phyloP scores from a whole-genome alignment of 2,329 filamentous ascomycete species.

The Aspergillus transmontanensis region DNA sequence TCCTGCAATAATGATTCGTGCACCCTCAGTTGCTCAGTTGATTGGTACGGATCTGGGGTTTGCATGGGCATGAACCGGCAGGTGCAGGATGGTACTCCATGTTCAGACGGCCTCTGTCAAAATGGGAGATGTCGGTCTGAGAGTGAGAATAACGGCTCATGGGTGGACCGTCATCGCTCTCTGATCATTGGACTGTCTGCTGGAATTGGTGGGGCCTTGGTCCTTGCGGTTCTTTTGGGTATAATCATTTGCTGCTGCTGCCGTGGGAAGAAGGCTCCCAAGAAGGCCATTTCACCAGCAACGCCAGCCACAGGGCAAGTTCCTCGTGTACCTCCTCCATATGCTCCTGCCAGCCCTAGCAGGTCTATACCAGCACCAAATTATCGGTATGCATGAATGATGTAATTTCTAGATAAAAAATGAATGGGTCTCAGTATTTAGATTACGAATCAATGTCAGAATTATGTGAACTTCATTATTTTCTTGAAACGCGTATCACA shows the following conservation, averaged over 20 bases:
- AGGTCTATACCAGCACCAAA: not conserved
- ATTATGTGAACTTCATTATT: not conserved
- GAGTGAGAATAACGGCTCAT: not conserved
- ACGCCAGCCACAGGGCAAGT: not conserved
- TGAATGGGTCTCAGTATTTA: not conserved
- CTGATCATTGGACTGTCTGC: conserved; percentile 19
- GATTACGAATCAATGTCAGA: not conserved
- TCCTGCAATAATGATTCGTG: conserved; percentile 11
- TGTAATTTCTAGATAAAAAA: not conserved
- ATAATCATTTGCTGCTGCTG: conserved; percentile 15
- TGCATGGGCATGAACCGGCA: conserved; percentile 6
- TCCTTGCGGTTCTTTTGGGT: conserved; percentile 9
- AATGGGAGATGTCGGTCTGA: conserved; percentile 3
- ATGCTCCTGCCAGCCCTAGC: not conserved
- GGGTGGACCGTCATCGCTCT: conserved; percentile 13
- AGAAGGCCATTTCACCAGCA: not conserved
- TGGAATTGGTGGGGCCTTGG: conserved; percentile 16
- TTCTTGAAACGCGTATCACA: not conserved
- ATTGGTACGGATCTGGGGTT: not conserved
- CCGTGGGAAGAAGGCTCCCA: not conserved
- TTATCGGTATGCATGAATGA: not conserved
- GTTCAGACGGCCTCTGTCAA: conserved; percentile 5
- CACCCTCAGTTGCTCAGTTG: conserved; percentile 8
- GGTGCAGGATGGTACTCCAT: conserved; percentile 15
- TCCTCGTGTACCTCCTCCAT: not conserved